Percentiles rank a stretch among this genome's conserved stretches.
These are phyloP conservation scores for Penicillium janthinellum DNA, from an alignment of 2,329 filamentous ascomycete genomes.

Conservation along the genomic window DNA sequence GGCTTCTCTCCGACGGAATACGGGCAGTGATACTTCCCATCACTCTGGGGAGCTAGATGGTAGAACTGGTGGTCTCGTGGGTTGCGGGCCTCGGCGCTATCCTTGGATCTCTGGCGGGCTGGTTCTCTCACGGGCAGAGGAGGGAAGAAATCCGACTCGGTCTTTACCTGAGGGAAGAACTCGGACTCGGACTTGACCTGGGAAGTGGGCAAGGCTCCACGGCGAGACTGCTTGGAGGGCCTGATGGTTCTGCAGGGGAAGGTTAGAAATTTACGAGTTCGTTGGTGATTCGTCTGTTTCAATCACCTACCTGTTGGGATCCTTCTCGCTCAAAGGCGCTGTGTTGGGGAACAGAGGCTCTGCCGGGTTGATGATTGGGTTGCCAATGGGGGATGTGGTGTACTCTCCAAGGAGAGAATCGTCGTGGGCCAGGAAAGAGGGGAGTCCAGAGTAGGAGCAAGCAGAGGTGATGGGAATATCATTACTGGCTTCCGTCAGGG, in stretches of 20 bases:
- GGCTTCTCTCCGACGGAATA: slow-evolving; percentile 67
- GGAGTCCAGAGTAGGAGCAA: slow-evolving; percentile 43
- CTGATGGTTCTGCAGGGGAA: slow-evolving; percentile 41
- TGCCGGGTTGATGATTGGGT: slow-evolving; percentile 40
- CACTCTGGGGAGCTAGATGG: slow-evolving; percentile 49
- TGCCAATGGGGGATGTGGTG: slow-evolving; percentile 36
- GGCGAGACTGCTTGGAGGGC: slow-evolving; percentile 41
- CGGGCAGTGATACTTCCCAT: slow-evolving; percentile 92
- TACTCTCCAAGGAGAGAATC: slow-evolving; percentile 42
- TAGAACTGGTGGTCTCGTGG: slow-evolving; percentile 48
- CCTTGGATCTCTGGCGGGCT: slow-evolving; percentile 40
- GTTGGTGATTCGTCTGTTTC: not conserved
- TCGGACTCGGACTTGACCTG: slow-evolving; percentile 42
- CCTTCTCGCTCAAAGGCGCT: slow-evolving; percentile 43
- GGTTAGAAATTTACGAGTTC: slow-evolving; percentile 5
- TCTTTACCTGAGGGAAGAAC: slow-evolving; percentile 36
- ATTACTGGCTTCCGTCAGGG: slow-evolving; percentile 46
- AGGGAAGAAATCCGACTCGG: slow-evolving; percentile 42
- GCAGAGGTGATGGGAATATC: slow-evolving; percentile 45
- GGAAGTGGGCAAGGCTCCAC: slow-evolving; percentile 32
- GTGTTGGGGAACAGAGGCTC: slow-evolving; percentile 45
- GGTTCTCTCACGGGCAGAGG: slow-evolving; percentile 38
- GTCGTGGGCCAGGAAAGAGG: slow-evolving; percentile 41
- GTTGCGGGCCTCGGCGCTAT: slow-evolving; percentile 40
- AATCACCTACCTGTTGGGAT: slow-evolving; percentile 44